These are phyloP conservation scores for Paecilomyces sp. DNA, from an alignment of 2,329 filamentous ascomycete species.

Conservation along the genomic window DNA sequence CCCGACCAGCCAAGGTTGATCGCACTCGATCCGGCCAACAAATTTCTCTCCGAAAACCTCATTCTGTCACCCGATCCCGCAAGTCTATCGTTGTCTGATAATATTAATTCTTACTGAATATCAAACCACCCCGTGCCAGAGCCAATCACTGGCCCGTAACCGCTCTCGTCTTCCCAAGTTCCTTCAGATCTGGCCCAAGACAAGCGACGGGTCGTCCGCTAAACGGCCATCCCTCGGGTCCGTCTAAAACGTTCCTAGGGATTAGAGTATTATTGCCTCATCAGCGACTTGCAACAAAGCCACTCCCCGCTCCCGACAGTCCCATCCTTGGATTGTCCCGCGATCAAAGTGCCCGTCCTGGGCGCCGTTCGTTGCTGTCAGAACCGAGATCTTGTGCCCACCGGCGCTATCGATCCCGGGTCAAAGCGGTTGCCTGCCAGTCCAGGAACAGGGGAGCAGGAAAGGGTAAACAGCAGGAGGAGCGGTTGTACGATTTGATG, in stretches of 20 bases:
- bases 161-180: constrained; percentile 4
- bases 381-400: not conserved
- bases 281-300: not conserved
- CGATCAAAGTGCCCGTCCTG: not conserved
- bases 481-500: not conserved
- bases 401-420: not conserved
- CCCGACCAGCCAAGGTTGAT: constrained; percentile 18
- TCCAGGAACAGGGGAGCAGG: constrained; percentile 5
- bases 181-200: constrained; percentile 2
- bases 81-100: constrained; percentile 12
- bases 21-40: constrained; percentile 17
- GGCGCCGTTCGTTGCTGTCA: not conserved
- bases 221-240: constrained; percentile 1
- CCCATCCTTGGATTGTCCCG: not conserved
- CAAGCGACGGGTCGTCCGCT: constrained; percentile 15
- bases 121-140: not conserved
- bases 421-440: constrained; percentile 13
- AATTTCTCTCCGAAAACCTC: constrained; percentile 7
- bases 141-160: constrained; percentile 11
- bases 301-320: not conserved
- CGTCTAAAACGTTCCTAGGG: constrained; percentile 5
- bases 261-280: not conserved
- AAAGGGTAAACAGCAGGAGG: not conserved
- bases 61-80: constrained; percentile 1
- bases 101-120: constrained; percentile 1